Base-by-base conservation (phyloP, 176 grass and related monocot genomes). In the Carex kokanica region DNA sequence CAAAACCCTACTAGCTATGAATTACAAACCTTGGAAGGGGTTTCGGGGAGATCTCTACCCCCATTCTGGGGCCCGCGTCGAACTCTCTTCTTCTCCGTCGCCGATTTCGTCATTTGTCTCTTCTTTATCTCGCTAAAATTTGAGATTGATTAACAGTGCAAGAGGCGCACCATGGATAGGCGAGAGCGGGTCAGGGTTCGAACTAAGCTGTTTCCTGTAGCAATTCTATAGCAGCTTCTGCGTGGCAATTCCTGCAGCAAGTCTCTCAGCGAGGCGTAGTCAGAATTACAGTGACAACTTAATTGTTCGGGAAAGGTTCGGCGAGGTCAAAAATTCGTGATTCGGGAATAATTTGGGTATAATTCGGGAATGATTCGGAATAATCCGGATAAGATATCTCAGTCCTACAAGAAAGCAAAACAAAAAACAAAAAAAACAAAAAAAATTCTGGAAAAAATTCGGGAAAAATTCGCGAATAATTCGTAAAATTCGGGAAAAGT, bases 11-110 rank as follows among this genome's bases (percentile, higher is more conserved):
- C 49, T 38, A 38, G 36, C 36, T 18, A 75, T 13, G 41, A 32
- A 78, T 78, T 56, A 56, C 45, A 31, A 43, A 88, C 87, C 87
- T 88, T 88, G 66, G 83, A 75, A 21, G 83, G 83, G 83, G 83
- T 64, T 29, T 82, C 87, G 61, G 87, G 11, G 51, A 72, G 75
- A 88, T 88, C 87, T 81, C 82, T 88, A 14, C 87, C 87, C 0
- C 75, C 87, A 85, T 81, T 88, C 55, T 88, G 87, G 4, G 87
- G 87, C 55, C 43, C 77, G 36, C 87, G 73, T 24, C 87, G 82
- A 23, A 88, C 64, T 16, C 87, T 64, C 75, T 84, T 88, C 83
- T 88, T 88, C 64, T 88, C 87, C 74, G 83, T 85, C 15, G 54
- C 38, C 54, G 87, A 85, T 36, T 88, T 88, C 83, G 87, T 88